Evolutionary conservation across 768 basidiomycete species (phyloP), one percentile per base, ranked within the genome.

Genomic region (Lactarius vividus): DNA sequence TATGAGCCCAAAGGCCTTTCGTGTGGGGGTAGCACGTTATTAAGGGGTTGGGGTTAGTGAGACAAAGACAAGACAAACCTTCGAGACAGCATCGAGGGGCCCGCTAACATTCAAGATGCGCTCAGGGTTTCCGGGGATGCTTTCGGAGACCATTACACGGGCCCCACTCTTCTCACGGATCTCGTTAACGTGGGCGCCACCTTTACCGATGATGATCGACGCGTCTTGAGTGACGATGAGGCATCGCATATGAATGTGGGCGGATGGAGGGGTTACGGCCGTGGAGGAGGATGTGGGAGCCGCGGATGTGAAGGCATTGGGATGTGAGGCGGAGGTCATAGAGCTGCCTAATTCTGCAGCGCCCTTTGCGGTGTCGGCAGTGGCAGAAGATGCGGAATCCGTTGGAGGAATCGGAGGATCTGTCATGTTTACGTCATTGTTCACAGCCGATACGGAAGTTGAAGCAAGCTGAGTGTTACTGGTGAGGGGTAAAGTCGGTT

Each of bases 161-260:
- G 96, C 96, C 53, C 94, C 94, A 70, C 93, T 95, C 82, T 96
- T 97, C 77, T 98, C 97, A 67, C 97, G 84, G 69, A 99, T 98
- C 78, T 99, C 97, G 73, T 97, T 98, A 71, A 99, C 96, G 78
- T 98, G 97, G 53, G 91, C 85, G 69, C 96, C 96, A 58, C 82
- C 91, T 78, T 94, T 94, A 42, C 97, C 97, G 71, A 99, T 99
- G 80, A 98, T 98, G 79, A 99, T 96, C 62, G 94, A 96, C 15
- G 97, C 97, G 78, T 99, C 97, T 79, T 98, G 96, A 11, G 97
- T 98, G 72, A 99, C 97, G 74, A 99, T 99, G 73, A 99, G 82
- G 76, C 94, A 96, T 55, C 96, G 88, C 94, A 99, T 96, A 73
- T 96, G 91, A 72, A 99, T 99, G 78, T 87, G 87, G 37, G 90